Conservation (phyloP, 2,329 filamentous ascomycete genomes). For the Leptographium wingfieldii region DNA sequence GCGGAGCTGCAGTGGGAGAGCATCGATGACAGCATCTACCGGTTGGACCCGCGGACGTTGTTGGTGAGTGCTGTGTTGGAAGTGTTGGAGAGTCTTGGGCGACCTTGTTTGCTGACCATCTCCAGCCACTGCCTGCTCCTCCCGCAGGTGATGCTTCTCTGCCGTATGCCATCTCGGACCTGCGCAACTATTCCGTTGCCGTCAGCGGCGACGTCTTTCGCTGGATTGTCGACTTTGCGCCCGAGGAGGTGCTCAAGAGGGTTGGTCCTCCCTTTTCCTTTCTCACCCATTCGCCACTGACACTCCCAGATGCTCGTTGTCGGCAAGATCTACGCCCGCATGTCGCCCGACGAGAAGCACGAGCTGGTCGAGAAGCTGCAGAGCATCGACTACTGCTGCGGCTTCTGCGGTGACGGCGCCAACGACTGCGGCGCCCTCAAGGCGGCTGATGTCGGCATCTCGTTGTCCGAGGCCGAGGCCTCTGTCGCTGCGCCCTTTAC, state of each 20-base stretch:
- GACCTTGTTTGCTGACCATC: background rate
- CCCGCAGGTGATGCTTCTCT: conserved; percentile 66
- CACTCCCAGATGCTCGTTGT: conserved; percentile 66
- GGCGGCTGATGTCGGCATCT: conserved; percentile 94
- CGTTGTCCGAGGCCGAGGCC: conserved; percentile 90
- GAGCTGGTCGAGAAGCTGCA: conserved; percentile 96
- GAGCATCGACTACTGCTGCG: conserved; percentile 86
- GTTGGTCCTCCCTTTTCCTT: conserved; percentile 15
- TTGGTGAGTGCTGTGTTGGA: conserved; percentile 31
- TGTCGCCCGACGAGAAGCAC: conserved; percentile 98
- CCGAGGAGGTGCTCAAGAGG: conserved; percentile 61
- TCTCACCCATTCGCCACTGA: background rate
- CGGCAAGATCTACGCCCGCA: conserved; percentile 90
- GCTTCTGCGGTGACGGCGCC: conserved; percentile 93
- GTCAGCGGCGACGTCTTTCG: conserved; percentile 90
- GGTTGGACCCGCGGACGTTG: conserved; percentile 67
- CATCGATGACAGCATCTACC: conserved; percentile 73
- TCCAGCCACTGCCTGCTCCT: conserved; percentile 39
- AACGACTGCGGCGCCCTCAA: conserved; percentile 97
- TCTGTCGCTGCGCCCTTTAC: conserved; percentile 98
- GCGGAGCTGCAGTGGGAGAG: conserved; percentile 80
- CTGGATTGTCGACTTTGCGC: conserved; percentile 88
- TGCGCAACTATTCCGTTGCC: conserved; percentile 78
- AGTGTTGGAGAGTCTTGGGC: no score
- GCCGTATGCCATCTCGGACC: conserved; percentile 70